Percentiles rank a stretch among this genome's conserved stretches.
Evolutionary conservation across 169 alveolate species (phyloP).

Genomic region (Plasmodium yoelii): DNA sequence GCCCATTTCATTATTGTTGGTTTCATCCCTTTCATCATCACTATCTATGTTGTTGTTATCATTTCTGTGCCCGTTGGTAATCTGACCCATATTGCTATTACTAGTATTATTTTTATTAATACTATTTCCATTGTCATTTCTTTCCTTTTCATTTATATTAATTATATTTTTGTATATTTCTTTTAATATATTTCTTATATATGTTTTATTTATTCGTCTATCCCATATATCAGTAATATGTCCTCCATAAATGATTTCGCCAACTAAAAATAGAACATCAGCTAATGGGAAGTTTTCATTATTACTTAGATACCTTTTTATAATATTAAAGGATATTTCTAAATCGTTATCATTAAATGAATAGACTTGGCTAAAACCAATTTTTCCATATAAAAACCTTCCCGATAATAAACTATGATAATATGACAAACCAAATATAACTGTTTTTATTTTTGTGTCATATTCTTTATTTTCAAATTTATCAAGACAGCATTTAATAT

Average conservation of each 20-base stretch:
- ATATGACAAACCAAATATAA: slow-evolving; percentile 94
- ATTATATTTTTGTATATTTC: slow-evolving; percentile 60
- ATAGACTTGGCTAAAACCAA: slow-evolving; percentile 96
- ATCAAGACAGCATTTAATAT: slow-evolving; percentile 81
- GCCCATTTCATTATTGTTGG: slow-evolving; percentile 3
- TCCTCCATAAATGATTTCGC: slow-evolving; percentile 98
- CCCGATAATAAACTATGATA: slow-evolving; percentile 97
- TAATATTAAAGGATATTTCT: slow-evolving; percentile 95
- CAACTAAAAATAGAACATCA: slow-evolving; percentile 95
- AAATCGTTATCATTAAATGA: slow-evolving; percentile 97
- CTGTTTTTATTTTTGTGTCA: slow-evolving; percentile 94
- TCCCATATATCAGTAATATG: slow-evolving; percentile 98
- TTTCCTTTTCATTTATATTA: slow-evolving; percentile 19
- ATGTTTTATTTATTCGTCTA: slow-evolving; percentile 95
- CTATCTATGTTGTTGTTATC: not conserved
- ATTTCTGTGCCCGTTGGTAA: not conserved
- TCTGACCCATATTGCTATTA: not conserved
- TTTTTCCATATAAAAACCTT: slow-evolving; percentile 96
- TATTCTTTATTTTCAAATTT: slow-evolving; percentile 87
- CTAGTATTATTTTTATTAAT: not conserved
- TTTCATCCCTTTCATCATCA: slow-evolving; percentile 3
- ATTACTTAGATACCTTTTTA: slow-evolving; percentile 90
- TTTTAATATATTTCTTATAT: slow-evolving; percentile 75
- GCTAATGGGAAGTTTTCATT: slow-evolving; percentile 95
- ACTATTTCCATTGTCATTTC: not conserved